Conservation (phyloP, 148 eudicot species). For the Fagopyrum homotropicum region DNA sequence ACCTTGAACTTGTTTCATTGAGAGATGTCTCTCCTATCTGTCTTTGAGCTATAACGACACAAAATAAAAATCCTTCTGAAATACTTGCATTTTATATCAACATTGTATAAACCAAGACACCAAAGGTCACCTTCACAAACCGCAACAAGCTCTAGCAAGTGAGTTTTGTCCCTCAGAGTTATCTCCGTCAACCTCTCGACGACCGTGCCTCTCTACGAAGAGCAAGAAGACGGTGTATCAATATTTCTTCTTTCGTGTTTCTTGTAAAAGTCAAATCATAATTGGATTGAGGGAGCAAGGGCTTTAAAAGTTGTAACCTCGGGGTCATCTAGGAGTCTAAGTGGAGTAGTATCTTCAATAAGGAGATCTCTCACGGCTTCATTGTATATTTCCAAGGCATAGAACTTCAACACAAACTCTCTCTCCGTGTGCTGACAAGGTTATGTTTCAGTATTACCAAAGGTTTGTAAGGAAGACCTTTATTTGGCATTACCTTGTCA, state of each 20-base stretch:
- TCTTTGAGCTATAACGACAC: conserved; percentile 66
- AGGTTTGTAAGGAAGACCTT: not conserved
- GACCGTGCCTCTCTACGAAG: conserved; percentile 81
- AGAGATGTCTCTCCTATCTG: conserved; percentile 96
- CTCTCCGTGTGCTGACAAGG: conserved; percentile 32
- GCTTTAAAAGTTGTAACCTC: conserved; percentile 38
- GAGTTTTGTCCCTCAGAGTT: conserved; percentile 58
- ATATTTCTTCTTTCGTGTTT: not conserved
- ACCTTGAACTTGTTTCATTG: conserved; percentile 83
- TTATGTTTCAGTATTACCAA: not conserved
- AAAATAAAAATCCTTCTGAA: not conserved
- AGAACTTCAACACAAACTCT: conserved; percentile 70
- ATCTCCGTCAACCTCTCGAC: conserved; percentile 94
- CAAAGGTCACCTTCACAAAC: conserved; percentile 77
- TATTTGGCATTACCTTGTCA: conserved; percentile 29
- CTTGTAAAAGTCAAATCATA: not conserved
- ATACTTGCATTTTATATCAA: not conserved
- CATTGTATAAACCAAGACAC: not conserved
- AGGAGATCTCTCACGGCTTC: conserved; percentile 87
- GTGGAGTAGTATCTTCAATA: conserved; percentile 76
- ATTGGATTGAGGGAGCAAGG: not conserved
- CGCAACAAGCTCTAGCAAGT: conserved; percentile 63
- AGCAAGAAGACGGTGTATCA: not conserved
- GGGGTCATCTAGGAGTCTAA: conserved; percentile 91
- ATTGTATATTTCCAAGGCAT: conserved; percentile 91